Conservation (phyloP, 2,329 filamentous ascomycete species). For the Aspergillus bombycis region DNA sequence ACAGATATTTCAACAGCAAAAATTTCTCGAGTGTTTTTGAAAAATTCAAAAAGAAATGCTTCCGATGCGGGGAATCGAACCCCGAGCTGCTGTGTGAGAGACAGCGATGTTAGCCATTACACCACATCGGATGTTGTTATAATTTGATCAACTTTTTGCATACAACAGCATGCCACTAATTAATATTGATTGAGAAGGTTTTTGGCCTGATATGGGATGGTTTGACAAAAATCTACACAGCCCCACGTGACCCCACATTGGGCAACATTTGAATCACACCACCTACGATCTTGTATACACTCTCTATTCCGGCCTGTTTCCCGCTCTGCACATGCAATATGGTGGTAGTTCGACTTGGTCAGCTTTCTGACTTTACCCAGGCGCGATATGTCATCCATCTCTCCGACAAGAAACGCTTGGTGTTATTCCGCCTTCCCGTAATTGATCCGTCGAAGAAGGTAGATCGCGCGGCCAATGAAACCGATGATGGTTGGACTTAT, state of each 20-base stretch:
- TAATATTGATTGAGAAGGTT: background rate
- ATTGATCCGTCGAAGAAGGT: constrained; percentile 39
- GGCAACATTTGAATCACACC: background rate
- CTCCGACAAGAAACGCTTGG: constrained; percentile 49
- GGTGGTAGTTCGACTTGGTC: constrained; percentile 30
- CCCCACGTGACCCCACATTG: constrained; percentile 1
- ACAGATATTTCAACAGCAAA: background rate
- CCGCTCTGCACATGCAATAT: constrained; percentile 11
- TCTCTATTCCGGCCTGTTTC: background rate
- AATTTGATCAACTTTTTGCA: accelerated
- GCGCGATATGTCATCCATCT: constrained; percentile 49
- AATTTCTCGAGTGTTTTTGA: no score
- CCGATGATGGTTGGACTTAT: constrained; percentile 47
- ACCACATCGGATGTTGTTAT: background rate
- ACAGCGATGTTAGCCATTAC: constrained; percentile 7
- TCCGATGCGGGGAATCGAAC: constrained; percentile 8
- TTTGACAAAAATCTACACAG: background rate
- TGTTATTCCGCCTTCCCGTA: constrained; percentile 49
- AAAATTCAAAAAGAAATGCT: background rate
- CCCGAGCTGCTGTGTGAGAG: constrained; percentile 8
- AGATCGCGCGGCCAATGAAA: constrained; percentile 32
- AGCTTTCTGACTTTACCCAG: constrained; percentile 39
- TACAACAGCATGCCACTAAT: background rate
- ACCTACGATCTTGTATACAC: background rate
- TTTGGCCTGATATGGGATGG: background rate